A percentile compares a stretch with the other conserved stretches of the same genome.
Evolutionary conservation across 2,329 filamentous ascomycete species (phyloP).

Genomic region (Exophiala mesophila): DNA sequence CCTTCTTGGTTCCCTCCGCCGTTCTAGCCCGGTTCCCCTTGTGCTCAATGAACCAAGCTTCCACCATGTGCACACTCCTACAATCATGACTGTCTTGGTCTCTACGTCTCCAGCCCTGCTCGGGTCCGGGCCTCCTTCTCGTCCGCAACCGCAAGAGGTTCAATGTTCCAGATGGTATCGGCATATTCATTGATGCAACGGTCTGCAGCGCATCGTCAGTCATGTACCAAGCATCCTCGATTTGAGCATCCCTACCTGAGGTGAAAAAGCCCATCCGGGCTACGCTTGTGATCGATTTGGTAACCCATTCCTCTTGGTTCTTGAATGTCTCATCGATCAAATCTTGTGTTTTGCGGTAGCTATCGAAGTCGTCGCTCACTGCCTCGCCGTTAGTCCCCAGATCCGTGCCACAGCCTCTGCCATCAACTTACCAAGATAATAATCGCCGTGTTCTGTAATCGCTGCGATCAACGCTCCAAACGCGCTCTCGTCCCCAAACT

Average conservation of each 20-base stretch:
- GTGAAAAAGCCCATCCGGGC: constrained; percentile 97
- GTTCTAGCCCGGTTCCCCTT: too few species aligned
- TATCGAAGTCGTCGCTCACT: constrained; percentile 94
- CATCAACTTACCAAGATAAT: constrained; percentile 60
- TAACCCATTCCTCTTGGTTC: constrained; percentile 88
- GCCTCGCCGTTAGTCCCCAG: neutral
- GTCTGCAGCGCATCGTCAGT: constrained; percentile 45
- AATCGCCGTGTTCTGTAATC: constrained; percentile 89
- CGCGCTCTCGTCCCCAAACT: constrained; percentile 71
- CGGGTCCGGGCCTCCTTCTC: constrained; percentile 24
- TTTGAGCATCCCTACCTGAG: constrained; percentile 39
- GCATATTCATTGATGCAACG: constrained; percentile 97
- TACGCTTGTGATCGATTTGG: constrained; percentile 83
- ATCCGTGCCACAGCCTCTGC: neutral
- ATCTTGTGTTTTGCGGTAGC: constrained; percentile 84
- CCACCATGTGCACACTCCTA: too few species aligned
- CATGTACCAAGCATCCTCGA: neutral
- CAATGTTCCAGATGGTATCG: constrained; percentile 94
- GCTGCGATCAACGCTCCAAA: constrained; percentile 81
- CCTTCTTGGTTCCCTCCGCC: too few species aligned
- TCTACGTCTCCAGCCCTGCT: constrained; percentile 24
- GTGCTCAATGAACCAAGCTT: too few species aligned
- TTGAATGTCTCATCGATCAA: constrained; percentile 89
- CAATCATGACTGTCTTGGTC: too few species aligned
- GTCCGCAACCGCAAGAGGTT: constrained; percentile 60